Evolutionary conservation across 2,329 filamentous ascomycete genomes (phyloP), one percentile per base, ranked within the genome.

Genomic region (Pleoardoris graminearum): DNA sequence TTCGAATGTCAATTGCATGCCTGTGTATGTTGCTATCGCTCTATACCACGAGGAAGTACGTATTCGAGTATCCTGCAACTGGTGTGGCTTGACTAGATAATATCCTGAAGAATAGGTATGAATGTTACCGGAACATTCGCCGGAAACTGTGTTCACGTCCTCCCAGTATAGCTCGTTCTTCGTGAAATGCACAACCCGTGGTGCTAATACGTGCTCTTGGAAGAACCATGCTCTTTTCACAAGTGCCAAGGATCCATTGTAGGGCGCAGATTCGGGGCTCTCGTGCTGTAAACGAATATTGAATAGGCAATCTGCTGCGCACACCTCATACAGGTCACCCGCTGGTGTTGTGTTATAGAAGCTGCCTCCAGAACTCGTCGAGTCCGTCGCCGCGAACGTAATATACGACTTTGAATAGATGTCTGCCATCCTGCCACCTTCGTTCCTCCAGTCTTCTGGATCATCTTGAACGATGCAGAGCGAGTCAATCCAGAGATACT

Each of bases 161-260:
- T 55, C 46, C 48, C 44, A 60, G 4, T 51, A 39, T 3, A 60
- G 44, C 48, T 60, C 54, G 4, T 27, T 7, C 0, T 32, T 12
- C 4, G 23, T 29, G 41, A 58, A 58, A 36, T 57, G 53, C 12
- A 62, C 35, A 11, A 55, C 38, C 3, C 55, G 52, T 10, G 48
- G 50, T 7, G 57, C 39, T 14, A 60, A 42, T 11, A 57, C 16
- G 2, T 44, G 47, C 25, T 58, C 57, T 25, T 60, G 57, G 21
- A 54, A 39, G 2, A 51, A 50, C 55, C 54, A 60, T 2, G 36
- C 57, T 16, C 55, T 42, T 8, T 16, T 19, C 1, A 44, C 10
- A 4, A 58, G 38, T 4, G 47, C 41, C 36, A n/a, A 7, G 8
- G 41, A 30, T 11, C 10, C 27, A 12, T 14, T 32, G 12, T 32